Evolutionary conservation across 371 early-diverging fungal genomes (phyloP).

Genomic region (Mucor circinelloides): DNA sequence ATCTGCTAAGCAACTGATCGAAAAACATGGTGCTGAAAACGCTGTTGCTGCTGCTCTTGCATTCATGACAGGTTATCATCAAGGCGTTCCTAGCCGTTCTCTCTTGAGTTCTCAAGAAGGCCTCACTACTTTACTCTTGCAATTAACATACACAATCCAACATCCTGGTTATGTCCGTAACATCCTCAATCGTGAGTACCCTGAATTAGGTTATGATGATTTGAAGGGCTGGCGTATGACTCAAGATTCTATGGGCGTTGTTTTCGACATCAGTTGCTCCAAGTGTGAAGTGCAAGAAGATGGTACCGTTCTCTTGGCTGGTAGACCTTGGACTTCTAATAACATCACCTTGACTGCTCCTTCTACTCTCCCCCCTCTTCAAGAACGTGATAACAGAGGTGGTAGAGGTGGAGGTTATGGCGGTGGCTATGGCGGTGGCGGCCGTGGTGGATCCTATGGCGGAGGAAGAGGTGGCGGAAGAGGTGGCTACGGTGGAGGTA

Average conservation of each 20-base stretch:
- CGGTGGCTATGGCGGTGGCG: constrained; percentile 24
- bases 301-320: constrained; percentile 45
- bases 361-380: constrained; percentile 78
- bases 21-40: constrained; percentile 62
- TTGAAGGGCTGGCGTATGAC: constrained; percentile 80
- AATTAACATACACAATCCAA: constrained; percentile 63
- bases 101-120: constrained; percentile 82
- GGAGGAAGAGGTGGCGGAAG: constrained; percentile 22
- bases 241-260: constrained; percentile 78
- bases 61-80: constrained; percentile 80
- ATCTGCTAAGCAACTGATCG: constrained; percentile 73
- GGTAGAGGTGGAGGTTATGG: constrained; percentile 24
- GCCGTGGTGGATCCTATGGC: constrained; percentile 29
- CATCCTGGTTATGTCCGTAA: constrained; percentile 82
- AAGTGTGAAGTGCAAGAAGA: constrained; percentile 64
- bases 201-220: constrained; percentile 69
- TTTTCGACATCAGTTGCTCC: constrained; percentile 74
- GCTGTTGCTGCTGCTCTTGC: constrained; percentile 86
- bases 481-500: constrained; percentile 16
- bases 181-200: constrained; percentile 71
- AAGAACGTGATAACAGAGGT: constrained; percentile 56
- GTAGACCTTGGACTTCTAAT: constrained; percentile 65
- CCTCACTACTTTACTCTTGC: constrained; percentile 75
- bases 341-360: constrained; percentile 70
- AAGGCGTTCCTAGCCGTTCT: constrained; percentile 80